Evolutionary conservation across 2,329 filamentous ascomycete species (phyloP).

Genomic region (Paecilomyces dactylethromorphus): DNA sequence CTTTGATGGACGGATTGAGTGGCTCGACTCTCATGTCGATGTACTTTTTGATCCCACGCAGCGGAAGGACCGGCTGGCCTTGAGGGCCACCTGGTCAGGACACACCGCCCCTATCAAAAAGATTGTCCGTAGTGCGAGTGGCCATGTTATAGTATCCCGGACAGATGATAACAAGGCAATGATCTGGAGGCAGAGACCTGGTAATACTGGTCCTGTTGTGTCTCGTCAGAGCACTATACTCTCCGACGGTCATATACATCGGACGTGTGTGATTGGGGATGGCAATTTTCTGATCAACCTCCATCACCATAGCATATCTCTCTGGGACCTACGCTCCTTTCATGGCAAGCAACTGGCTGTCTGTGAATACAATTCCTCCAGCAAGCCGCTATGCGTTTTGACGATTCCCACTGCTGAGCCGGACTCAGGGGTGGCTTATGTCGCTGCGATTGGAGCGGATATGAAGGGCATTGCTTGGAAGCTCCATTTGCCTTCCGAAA

Average conservation of each 20-base stretch:
- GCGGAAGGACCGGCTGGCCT: slow-evolving; percentile 52
- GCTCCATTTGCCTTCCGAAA: slow-evolving; percentile 51
- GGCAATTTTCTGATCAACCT: slow-evolving; percentile 77
- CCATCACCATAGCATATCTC: slow-evolving; percentile 60
- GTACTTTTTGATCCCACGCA: slow-evolving; percentile 70
- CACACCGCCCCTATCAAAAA: slow-evolving; percentile 77
- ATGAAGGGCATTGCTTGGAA: slow-evolving; percentile 80
- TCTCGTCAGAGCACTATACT: slow-evolving; percentile 62
- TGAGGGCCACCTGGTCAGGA: slow-evolving; percentile 70
- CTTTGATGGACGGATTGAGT: slow-evolving; percentile 77
- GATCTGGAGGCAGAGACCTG: slow-evolving; percentile 67
- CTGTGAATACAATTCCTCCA: slow-evolving; percentile 53
- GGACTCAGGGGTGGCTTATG: slow-evolving; percentile 54
- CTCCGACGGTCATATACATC: slow-evolving; percentile 65
- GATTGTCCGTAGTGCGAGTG: slow-evolving; percentile 77
- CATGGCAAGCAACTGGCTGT: slow-evolving; percentile 54
- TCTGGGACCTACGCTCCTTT: slow-evolving; percentile 70
- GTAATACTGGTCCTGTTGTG: slow-evolving; percentile 48
- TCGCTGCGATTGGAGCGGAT: slow-evolving; percentile 76
- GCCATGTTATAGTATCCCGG: slow-evolving; percentile 71
- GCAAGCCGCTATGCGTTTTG: slow-evolving; percentile 73
- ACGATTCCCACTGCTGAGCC: slow-evolving; percentile 58
- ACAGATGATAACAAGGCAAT: slow-evolving; percentile 73
- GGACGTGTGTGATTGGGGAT: slow-evolving; percentile 70
- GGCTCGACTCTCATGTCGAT: slow-evolving; percentile 72